Evolutionary conservation across 805 yeast genomes (phyloP).

Genomic region (Lipomyces starkeyi): DNA sequence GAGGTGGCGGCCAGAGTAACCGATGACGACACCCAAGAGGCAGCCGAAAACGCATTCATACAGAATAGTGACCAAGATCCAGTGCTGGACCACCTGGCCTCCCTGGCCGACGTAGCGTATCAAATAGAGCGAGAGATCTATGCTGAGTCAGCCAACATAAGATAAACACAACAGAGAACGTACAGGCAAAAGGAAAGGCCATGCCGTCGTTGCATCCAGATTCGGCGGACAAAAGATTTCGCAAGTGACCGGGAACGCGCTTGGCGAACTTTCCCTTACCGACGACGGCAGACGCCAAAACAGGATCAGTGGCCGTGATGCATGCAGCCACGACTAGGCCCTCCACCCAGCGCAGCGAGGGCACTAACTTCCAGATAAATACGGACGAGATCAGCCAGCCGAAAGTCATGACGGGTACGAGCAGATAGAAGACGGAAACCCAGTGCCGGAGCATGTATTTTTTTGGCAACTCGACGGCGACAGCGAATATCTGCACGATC

Average conservation of each 20-base stretch:
- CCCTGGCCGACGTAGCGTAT: constrained; percentile 70
- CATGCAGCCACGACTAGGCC: constrained; percentile 82
- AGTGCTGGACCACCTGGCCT: constrained; percentile 73
- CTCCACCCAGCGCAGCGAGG: constrained; percentile 71
- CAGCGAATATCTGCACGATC: constrained; percentile 89
- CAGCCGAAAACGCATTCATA: constrained; percentile 86
- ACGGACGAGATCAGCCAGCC: constrained; percentile 88
- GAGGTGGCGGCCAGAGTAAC: constrained; percentile 70
- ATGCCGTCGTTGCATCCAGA: constrained; percentile 93
- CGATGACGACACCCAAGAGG: constrained; percentile 72
- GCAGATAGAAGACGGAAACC: constrained; percentile 72
- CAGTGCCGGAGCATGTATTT: constrained; percentile 87
- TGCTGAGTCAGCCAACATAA: neutral
- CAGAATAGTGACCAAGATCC: constrained; percentile 76
- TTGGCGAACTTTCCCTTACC: constrained; percentile 92
- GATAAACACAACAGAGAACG: constrained; percentile 1
- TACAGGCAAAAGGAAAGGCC: constrained; percentile 86
- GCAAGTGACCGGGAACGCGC: constrained; percentile 90
- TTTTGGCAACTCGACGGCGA: constrained; percentile 90
- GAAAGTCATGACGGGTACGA: constrained; percentile 85
- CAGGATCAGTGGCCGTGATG: constrained; percentile 95
- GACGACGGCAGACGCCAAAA: constrained; percentile 91
- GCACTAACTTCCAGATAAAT: constrained; percentile 78
- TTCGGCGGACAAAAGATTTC: constrained; percentile 82
- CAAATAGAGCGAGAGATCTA: constrained; percentile 64